A percentile compares a stretch with the other conserved stretches of the same genome.
These are phyloP conservation scores for Hypoxylon sp. DNA, from an alignment of 2,329 filamentous ascomycete species.

Conservation along the genomic window DNA sequence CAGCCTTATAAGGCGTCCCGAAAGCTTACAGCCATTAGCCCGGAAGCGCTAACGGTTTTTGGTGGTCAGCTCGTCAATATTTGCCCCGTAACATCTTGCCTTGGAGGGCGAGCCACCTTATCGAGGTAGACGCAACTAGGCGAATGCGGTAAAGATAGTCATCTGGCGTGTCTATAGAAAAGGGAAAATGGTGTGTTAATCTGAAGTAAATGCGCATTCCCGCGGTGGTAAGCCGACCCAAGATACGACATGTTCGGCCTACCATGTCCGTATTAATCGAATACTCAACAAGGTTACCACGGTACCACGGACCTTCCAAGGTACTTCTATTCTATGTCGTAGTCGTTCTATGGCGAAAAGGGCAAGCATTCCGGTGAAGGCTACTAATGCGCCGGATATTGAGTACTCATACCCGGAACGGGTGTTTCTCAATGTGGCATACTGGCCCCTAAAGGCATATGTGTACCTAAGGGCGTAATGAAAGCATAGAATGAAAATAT, in stretches of 20 bases:
- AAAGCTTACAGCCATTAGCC: slow-evolving; percentile 11
- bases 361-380: slow-evolving; percentile 11
- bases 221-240: slow-evolving; percentile 35
- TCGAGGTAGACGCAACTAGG: slow-evolving; percentile 26
- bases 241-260: slow-evolving; percentile 34
- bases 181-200: slow-evolving; percentile 22
- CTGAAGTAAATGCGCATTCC: slow-evolving; percentile 34
- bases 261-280: slow-evolving; percentile 26
- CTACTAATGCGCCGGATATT: slow-evolving; percentile 12
- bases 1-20: slow-evolving; percentile 33
- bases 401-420: neutral
- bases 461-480: slow-evolving; percentile 10
- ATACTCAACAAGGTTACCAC: slow-evolving; percentile 20
- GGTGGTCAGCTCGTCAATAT: slow-evolving; percentile 31
- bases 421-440: slow-evolving; percentile 10
- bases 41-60: slow-evolving; percentile 16
- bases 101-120: slow-evolving; percentile 6
- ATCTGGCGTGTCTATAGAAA: slow-evolving; percentile 23
- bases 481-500: slow-evolving; percentile 3
- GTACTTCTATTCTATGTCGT: slow-evolving; percentile 24
- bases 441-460: slow-evolving; percentile 14
- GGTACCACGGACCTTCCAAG: slow-evolving; percentile 12
- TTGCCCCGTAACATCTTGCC: slow-evolving; percentile 23
- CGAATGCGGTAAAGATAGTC: slow-evolving; percentile 19
- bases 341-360: slow-evolving; percentile 12